phyloP scores from a whole-genome alignment of 1,139 yeast genomes.

The Wickerhamomyces sp. region DNA sequence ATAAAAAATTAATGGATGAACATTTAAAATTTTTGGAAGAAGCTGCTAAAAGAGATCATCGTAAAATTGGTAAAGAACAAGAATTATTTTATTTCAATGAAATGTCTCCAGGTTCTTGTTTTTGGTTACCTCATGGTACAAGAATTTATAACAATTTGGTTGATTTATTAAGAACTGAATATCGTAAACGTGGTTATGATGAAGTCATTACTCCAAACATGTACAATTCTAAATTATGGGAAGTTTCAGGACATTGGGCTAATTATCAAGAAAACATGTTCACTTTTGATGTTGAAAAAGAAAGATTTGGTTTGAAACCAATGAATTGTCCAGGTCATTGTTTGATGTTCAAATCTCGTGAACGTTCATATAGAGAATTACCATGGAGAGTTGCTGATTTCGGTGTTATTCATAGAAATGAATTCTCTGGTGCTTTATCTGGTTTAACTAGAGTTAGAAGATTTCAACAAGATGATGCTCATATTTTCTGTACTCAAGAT shows the following conservation, averaged over 20 bases:
- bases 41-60: constrained; percentile 96
- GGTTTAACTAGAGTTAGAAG: constrained; percentile 96
- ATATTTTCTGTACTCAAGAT: constrained; percentile 87
- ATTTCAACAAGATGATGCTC: constrained; percentile 99
- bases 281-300: constrained; percentile 92
- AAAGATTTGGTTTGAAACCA: constrained; percentile 83
- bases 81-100: constrained; percentile 94
- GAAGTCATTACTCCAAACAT: constrained; percentile 98
- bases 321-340: constrained; percentile 99
- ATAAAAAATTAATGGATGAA: constrained; percentile 93
- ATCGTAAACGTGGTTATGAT: constrained; percentile 87
- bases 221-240: constrained; percentile 95
- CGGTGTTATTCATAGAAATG: constrained; percentile 93
- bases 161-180: constrained; percentile 74
- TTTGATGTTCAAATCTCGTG: constrained; percentile 78
- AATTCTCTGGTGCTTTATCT: constrained; percentile 82
- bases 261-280: constrained; percentile 97
- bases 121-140: constrained; percentile 98
- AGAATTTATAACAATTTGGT: constrained; percentile 86
- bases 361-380: constrained; percentile 87
- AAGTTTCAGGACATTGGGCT: constrained; percentile 97
- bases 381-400: constrained; percentile 97
- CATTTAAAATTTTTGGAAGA: constrained; percentile 93
- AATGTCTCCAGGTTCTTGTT: constrained; percentile 94
- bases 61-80: constrained; percentile 94